These are phyloP conservation scores for Powellomyces hirtus DNA, from an alignment of 192 early-diverging fungal genomes.

Conservation along the genomic window DNA sequence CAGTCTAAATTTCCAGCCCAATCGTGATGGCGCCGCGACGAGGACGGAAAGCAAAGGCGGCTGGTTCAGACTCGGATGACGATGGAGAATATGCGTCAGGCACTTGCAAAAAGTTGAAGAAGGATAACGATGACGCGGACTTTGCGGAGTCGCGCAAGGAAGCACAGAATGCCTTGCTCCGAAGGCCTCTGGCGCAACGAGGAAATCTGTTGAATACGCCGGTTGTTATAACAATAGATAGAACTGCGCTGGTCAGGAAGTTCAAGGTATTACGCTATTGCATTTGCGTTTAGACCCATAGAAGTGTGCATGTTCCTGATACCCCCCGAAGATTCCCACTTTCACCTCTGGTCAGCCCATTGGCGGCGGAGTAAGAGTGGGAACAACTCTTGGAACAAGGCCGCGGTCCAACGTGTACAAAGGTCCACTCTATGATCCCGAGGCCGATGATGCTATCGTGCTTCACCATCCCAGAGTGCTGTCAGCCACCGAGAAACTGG, in stretches of 20 bases:
- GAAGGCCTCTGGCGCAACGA: neutral
- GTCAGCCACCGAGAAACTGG: constrained; percentile 50
- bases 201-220: neutral
- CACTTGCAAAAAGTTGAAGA: neutral
- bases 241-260: neutral
- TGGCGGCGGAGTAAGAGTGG: constrained; percentile 17
- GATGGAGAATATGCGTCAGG: neutral
- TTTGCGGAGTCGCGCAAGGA: neutral
- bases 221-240: neutral
- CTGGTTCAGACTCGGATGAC: neutral
- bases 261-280: constrained; percentile 5
- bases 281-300: neutral
- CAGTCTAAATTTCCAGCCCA: no score
- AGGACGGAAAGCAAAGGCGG: neutral
- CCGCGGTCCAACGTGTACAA: constrained; percentile 44
- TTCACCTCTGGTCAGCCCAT: constrained; percentile 7
- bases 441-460: constrained; percentile 78
- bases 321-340: constrained; percentile 7
- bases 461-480: constrained; percentile 72
- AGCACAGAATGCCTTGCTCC: neutral
- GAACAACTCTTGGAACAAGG: constrained; percentile 60
- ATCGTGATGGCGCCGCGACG: neutral
- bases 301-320: neutral
- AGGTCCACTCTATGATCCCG: constrained; percentile 79
- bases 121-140: neutral